Conservation (phyloP, 306 rosid genomes). For the Neltuma alba region DNA sequence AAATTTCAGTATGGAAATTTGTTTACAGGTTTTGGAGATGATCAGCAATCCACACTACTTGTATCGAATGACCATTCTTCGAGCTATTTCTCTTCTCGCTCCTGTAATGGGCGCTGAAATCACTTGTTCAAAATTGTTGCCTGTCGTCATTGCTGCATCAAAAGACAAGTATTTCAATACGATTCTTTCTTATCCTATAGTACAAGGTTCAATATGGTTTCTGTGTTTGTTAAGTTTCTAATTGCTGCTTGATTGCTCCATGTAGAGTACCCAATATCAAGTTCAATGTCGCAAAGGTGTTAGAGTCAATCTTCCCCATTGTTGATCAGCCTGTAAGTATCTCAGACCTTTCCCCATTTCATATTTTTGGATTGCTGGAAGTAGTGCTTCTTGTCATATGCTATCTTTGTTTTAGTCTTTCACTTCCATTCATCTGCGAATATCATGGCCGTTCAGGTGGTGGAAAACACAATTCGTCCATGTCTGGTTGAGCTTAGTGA, state of each 20-base stretch:
- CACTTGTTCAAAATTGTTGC: slow-evolving; percentile 79
- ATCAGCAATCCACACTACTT: slow-evolving; percentile 82
- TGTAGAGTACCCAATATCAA: slow-evolving; percentile 92
- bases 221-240: slow-evolving; percentile 22
- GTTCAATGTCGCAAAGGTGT: slow-evolving; percentile 93
- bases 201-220: slow-evolving; percentile 24
- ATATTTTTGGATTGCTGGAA: not conserved
- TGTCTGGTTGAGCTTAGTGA: slow-evolving; percentile 88
- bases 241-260: slow-evolving; percentile 34
- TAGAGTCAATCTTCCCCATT: slow-evolving; percentile 84
- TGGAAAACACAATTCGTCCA: slow-evolving; percentile 85
- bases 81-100: slow-evolving; percentile 85
- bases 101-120: slow-evolving; percentile 93
- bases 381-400: not conserved
- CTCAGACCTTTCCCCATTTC: not conserved
- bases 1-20: slow-evolving; percentile 17
- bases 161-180: slow-evolving; percentile 74
- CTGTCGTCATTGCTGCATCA: slow-evolving; percentile 69
- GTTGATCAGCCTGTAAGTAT: slow-evolving; percentile 90
- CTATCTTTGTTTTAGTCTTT: not conserved
- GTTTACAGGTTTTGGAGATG: slow-evolving; percentile 86
- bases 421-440: slow-evolving; percentile 20
- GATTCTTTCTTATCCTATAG: not conserved
- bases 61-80: slow-evolving; percentile 95
- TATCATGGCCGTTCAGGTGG: slow-evolving; percentile 61